Base-by-base conservation (phyloP, 768 basidiomycete species). In the Russula brevipes region DNA sequence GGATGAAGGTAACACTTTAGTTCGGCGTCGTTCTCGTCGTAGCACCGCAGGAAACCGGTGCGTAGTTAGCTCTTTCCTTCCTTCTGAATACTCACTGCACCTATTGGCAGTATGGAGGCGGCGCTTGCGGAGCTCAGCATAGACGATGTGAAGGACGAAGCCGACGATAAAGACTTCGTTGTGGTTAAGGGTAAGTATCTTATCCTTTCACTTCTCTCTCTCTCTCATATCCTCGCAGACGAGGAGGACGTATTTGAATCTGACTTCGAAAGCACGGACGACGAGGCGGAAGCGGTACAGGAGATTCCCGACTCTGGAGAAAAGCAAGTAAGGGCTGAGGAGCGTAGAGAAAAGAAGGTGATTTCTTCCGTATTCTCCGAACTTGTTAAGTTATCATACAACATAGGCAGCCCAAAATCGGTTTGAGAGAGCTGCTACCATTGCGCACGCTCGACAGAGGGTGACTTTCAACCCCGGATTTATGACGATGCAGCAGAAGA, bases 191-290 rank as follows among this genome's bases (percentile, higher is more conserved):
- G 90, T 86, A 63, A 41, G 68, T 36, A 60, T 55, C 7, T 17
- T 38, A 47, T 49, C 45, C n/a, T 6, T 9, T 11, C 47, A 2
- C 47, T 24, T 33, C 19, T 42, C 19, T 38, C 31, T 38, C 31
- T 38, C n/a, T 33, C 10, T 11, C 9, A 54, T 33, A n/a, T 42
- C 16, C 55, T 44, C 57, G 52, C 69, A 91, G 91, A 89, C 56
- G 91, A 94, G 72, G 85, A 89, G 67, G 91, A 93, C 69, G 72
- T 87, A 8, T 90, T 91, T 63, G 90, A 81, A 66, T 89, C 88
- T 10, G 91, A 94, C 72, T 94, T 94, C 69, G 88, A 85, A 65
- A 89, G 87, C 66, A 93, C 91, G 0, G 91, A 93, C 61, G 90
- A 90, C 49, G 83, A 81, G 60, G 76, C 63, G 8, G 63, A 64